Base-by-base conservation (phyloP, 306 rosid species). In the apple (Malus domestica) region DNA sequence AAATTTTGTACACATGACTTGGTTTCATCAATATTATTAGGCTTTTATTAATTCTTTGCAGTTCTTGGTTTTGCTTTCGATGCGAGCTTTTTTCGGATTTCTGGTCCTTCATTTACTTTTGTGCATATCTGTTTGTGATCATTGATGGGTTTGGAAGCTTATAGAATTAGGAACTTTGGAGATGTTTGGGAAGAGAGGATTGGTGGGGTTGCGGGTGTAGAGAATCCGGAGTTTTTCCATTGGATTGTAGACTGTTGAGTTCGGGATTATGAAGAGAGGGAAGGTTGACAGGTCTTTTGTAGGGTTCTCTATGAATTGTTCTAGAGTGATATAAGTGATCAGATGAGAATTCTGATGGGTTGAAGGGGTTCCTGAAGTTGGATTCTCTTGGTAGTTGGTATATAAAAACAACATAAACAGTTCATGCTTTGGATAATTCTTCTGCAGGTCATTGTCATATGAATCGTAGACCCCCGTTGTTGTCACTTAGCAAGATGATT, bases 1-100 rank as follows among this genome's bases (percentile, higher is more conserved):
- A 74, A 66, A 74, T 62, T 27, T 61, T 72, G 83, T 80, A 74
- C 67, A 73, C 86, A 74, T 51, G 73, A 35, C 62, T 80, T 32
- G 45, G 51, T 51, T 62, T 69, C 20, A 51, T 78, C 68, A 79
- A 73, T 73, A 59, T 30, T 42, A 75, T 67, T 82, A 76, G 62
- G 80, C 42, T 75, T 75, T 49, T 35, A 38, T 72, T 40, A 29
- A 76, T 80, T 57, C 65, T 59, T 59, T 22, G 42, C n/a, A 60
- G 18, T 40, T 73, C 20, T 32, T 7, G 20, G 4, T 6, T 35
- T 33, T 55, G 70, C 71, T 63, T 60, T 61, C 61, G 12, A 8
- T 32, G 33, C 1, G 6, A 32, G 2, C 42, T 38, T 38, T 38
- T 6, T 29, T 20, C 9, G 10, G 9, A 1, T 67, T 57, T 44